Evolutionary conservation across 805 yeast genomes (phyloP).

Genomic region (Barnettozyma pratensis): DNA sequence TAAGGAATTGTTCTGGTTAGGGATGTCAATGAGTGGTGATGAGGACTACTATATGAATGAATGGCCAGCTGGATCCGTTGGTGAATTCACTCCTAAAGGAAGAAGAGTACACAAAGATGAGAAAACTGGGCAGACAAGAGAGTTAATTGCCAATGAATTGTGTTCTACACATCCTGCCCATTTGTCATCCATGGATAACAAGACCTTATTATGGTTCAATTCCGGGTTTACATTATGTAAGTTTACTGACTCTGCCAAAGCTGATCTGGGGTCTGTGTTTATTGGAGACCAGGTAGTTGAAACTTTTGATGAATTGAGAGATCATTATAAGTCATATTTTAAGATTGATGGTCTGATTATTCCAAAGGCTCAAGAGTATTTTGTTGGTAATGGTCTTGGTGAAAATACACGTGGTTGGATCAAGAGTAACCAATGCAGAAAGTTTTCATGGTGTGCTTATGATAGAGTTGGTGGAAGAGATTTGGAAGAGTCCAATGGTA

Average conservation of each 20-base stretch:
- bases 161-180: constrained; percentile 63
- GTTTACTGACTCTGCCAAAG: constrained; percentile 25
- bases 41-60: constrained; percentile 47
- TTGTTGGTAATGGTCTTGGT: constrained; percentile 32
- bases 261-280: constrained; percentile 23
- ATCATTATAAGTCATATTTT: constrained; percentile 33
- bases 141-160: constrained; percentile 33
- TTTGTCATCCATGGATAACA: constrained; percentile 40
- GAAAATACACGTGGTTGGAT: constrained; percentile 41
- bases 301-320: constrained; percentile 23
- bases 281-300: constrained; percentile 16
- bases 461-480: constrained; percentile 41
- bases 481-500: constrained; percentile 14
- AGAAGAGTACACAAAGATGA: constrained; percentile 12
- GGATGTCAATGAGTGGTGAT: constrained; percentile 49
- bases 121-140: background rate
- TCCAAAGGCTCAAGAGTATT: constrained; percentile 42
- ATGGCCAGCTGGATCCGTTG: constrained; percentile 54
- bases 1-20: constrained; percentile 64
- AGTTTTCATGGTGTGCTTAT: constrained; percentile 55
- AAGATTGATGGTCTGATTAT: constrained; percentile 40
- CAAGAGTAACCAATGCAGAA: constrained; percentile 40
- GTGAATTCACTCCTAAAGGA: constrained; percentile 31
- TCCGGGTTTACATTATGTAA: constrained; percentile 52
- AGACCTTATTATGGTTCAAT: constrained; percentile 51